These are phyloP conservation scores for Cucurbita ficifolia DNA, from an alignment of 306 rosid species.

Conservation along the genomic window DNA sequence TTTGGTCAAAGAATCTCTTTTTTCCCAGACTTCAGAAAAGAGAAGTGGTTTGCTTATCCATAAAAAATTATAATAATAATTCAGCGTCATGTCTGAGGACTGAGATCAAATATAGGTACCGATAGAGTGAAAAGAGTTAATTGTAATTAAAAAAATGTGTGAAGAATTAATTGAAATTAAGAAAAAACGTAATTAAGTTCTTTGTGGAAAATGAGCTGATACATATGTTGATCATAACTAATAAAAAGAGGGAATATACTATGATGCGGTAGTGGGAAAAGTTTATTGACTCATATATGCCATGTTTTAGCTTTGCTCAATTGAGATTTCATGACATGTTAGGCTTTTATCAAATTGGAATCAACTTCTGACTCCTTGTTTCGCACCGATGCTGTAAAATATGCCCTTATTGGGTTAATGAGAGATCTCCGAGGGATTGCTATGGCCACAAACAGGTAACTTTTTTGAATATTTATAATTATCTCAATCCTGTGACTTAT, in stretches of 20 bases:
- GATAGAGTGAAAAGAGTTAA: not conserved
- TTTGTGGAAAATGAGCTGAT: not conserved
- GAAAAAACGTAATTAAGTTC: not conserved
- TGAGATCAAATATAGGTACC: not conserved
- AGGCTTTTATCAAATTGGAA: conserved; percentile 84
- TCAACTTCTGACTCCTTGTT: conserved; percentile 87
- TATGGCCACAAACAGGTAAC: conserved; percentile 89
- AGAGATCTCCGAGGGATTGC: conserved; percentile 98
- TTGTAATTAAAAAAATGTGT: not conserved
- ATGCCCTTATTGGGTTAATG: conserved; percentile 78
- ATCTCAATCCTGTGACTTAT: conserved; percentile 3
- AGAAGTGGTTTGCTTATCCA: not conserved
- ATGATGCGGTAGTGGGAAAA: not conserved
- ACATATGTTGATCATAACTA: not conserved
- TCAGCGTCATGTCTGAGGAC: not conserved
- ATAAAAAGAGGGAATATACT: not conserved
- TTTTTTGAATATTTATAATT: conserved; percentile 1
- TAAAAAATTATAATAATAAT: not conserved
- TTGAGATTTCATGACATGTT: conserved; percentile 5
- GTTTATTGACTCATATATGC: not conserved
- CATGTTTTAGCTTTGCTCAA: conserved; percentile 6
- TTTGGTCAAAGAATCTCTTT: not conserved
- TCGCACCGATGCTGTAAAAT: conserved; percentile 78
- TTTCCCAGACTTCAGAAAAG: not conserved
- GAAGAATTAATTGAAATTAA: no score